phyloP scores from a whole-genome alignment of 345 rosid species.

The Litchi chinensis region DNA sequence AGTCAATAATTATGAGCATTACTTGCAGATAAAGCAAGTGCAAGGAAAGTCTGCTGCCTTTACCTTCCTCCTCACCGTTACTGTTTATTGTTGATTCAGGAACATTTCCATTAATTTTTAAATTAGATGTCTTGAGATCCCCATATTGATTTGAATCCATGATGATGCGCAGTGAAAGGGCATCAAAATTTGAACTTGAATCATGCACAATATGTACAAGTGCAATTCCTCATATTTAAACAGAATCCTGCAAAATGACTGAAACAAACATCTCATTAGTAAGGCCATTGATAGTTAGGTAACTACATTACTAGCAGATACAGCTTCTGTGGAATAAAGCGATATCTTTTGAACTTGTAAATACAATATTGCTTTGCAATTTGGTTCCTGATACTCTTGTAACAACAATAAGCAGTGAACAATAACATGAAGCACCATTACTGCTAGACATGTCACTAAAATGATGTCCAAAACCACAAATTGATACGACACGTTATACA shows the following conservation, averaged over 20 bases:
- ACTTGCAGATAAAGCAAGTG: neutral
- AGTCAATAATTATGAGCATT: neutral
- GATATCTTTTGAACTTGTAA: neutral
- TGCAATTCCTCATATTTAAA: neutral
- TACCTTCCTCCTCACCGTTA: conserved; percentile 38
- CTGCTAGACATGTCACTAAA: neutral
- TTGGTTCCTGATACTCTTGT: neutral
- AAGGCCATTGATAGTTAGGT: neutral
- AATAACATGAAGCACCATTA: neutral
- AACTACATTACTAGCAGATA: neutral
- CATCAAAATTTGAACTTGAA: conserved; percentile 23
- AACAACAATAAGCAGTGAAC: neutral
- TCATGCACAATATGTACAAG: neutral
- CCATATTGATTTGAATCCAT: conserved; percentile 31
- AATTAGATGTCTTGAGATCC: conserved; percentile 26
- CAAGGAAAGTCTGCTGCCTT: neutral
- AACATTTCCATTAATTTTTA: conserved; percentile 25
- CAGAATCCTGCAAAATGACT: neutral
- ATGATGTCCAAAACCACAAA: neutral
- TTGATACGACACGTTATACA: no score
- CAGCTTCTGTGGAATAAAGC: neutral
- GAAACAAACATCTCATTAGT: neutral
- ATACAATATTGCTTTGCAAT: neutral
- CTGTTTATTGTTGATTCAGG: conserved; percentile 22
- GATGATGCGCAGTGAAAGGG: neutral